A percentile compares a stretch with the other conserved stretches of the same genome.
phyloP scores from a whole-genome alignment of 352 stramenopile species.

The Phytophthora multivora region DNA sequence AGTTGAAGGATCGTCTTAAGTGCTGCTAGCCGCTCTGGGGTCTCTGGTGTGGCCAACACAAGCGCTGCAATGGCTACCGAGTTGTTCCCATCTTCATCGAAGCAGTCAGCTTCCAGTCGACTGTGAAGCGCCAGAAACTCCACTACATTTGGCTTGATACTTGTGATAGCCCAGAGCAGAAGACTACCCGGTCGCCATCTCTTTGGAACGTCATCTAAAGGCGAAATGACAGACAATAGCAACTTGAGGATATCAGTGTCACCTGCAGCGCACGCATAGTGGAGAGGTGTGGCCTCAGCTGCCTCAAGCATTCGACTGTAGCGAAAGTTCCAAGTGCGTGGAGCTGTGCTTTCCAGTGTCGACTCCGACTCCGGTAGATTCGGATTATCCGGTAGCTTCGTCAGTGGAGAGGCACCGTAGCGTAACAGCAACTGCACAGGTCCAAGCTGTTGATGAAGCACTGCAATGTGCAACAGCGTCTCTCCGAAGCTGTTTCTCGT shows the following conservation, averaged over 20 bases:
- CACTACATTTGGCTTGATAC: constrained; percentile 42
- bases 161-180: constrained; percentile 70
- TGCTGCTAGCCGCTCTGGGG: constrained; percentile 10
- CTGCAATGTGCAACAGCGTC: constrained; percentile 68
- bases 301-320: constrained; percentile 57
- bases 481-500: constrained; percentile 57
- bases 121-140: constrained; percentile 57
- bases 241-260: constrained; percentile 71
- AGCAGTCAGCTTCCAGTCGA: constrained; percentile 54
- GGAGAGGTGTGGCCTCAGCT: constrained; percentile 61
- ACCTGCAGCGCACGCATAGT: constrained; percentile 64
- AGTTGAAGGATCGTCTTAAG: constrained; percentile 31
- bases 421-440: constrained; percentile 60
- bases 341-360: constrained; percentile 55
- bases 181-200: constrained; percentile 49
- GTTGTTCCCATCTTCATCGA: constrained; percentile 80
- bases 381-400: constrained; percentile 34
- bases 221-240: constrained; percentile 29
- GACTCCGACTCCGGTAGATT: constrained; percentile 14
- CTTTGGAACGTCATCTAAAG: constrained; percentile 21
- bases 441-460: constrained; percentile 56
- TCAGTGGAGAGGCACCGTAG: constrained; percentile 47
- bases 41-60: constrained; percentile 32
- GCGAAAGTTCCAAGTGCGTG: constrained; percentile 59
- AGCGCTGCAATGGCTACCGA: constrained; percentile 57